phyloP scores from a whole-genome alignment of 768 basidiomycete species.

The Rossbeevera mucosa region DNA sequence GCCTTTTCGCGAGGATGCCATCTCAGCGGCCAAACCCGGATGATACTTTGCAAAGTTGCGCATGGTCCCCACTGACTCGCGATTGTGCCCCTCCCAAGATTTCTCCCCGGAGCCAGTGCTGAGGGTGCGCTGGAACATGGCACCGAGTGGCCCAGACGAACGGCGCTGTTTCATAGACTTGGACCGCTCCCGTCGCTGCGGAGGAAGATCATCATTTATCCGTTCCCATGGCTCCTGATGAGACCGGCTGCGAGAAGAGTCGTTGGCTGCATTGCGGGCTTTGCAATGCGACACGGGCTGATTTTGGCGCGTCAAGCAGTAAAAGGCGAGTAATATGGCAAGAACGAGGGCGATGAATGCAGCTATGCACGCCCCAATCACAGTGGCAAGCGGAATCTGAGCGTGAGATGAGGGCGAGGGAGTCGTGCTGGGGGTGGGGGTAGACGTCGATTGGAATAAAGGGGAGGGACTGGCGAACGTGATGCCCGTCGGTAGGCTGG shows the following conservation, averaged over 20 bases:
- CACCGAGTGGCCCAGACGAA: conserved; percentile 41
- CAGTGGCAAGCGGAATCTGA: conserved; percentile 40
- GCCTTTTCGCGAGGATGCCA: conserved; percentile 36
- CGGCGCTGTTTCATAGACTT: conserved; percentile 41
- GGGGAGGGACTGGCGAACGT: conserved; percentile 9
- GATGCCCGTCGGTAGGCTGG: conserved; percentile 5
- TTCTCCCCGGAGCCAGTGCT: conserved; percentile 51
- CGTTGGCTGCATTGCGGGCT: conserved; percentile 39
- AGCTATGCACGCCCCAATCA: conserved; percentile 60
- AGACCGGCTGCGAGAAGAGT: conserved; percentile 41
- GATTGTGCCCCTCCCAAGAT: conserved; percentile 36
- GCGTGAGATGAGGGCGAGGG: conserved; percentile 12
- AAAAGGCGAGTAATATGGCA: conserved; percentile 48
- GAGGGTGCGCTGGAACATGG: conserved; percentile 58
- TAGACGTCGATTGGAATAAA: conserved; percentile 4
- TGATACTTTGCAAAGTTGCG: conserved; percentile 57
- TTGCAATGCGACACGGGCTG: conserved; percentile 15
- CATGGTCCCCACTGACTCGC: conserved; percentile 30
- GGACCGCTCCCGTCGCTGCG: conserved; percentile 40
- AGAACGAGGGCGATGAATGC: conserved; percentile 50
- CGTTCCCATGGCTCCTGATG: conserved; percentile 52
- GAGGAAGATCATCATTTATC: conserved; percentile 43
- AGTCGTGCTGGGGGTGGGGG: background rate
- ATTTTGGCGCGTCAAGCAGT: conserved; percentile 45
- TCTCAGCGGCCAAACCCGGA: conserved; percentile 48